Evolutionary conservation across 768 basidiomycete species (phyloP).

Genomic region (Pleurotus eryngii): DNA sequence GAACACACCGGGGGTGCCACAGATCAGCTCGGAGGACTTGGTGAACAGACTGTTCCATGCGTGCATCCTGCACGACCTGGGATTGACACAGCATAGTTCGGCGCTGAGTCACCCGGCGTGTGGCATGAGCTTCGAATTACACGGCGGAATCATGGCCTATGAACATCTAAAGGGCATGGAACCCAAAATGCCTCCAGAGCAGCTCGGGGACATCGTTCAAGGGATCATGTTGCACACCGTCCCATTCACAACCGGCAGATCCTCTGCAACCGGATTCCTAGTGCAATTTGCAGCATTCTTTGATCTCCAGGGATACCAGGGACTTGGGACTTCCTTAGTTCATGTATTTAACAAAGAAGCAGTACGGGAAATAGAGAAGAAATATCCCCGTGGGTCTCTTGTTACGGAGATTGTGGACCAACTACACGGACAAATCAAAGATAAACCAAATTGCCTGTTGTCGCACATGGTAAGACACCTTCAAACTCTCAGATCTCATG

Average conservation of each 20-base stretch:
- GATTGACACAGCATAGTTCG: slow-evolving; percentile 4
- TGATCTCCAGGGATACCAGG: slow-evolving; percentile 15
- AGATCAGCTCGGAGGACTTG: slow-evolving; percentile 13
- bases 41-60: slow-evolving; percentile 11
- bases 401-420: slow-evolving; percentile 7
- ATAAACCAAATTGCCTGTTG: slow-evolving; percentile 15
- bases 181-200: slow-evolving; percentile 5
- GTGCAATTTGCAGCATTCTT: slow-evolving; percentile 13
- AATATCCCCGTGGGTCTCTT: slow-evolving; percentile 12
- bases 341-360: slow-evolving; percentile 11
- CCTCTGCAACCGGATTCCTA: slow-evolving; percentile 13
- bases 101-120: slow-evolving; percentile 11
- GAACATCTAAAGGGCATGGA: slow-evolving; percentile 11
- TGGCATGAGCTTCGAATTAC: slow-evolving; percentile 15
- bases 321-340: slow-evolving; percentile 8
- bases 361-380: slow-evolving; percentile 17
- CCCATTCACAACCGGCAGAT: slow-evolving; percentile 11
- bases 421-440: slow-evolving; percentile 7
- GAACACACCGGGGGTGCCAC: slow-evolving; percentile 12
- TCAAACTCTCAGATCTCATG: not conserved
- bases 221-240: slow-evolving; percentile 19
- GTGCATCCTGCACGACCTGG: slow-evolving; percentile 14
- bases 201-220: slow-evolving; percentile 17
- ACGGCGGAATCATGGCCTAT: slow-evolving; percentile 15
- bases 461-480: slow-evolving; percentile 8